A percentile compares a stretch with the other conserved stretches of the same genome.
Evolutionary conservation across 106 monocot species (phyloP).

Genomic region (Platanthera zijinensis): DNA sequence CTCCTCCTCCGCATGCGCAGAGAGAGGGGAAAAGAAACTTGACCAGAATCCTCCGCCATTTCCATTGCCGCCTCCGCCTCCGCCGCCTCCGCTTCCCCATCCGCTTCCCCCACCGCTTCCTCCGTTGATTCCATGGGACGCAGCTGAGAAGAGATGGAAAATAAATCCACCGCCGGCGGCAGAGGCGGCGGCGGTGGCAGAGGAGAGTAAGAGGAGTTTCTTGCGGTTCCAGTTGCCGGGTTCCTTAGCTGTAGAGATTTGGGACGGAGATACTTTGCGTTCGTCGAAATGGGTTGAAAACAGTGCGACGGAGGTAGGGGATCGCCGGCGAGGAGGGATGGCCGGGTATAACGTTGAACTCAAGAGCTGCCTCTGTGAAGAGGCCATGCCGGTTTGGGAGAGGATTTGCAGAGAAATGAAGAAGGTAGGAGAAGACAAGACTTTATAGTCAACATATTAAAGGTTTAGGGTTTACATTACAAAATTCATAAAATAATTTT

Average conservation of each 20-base stretch:
- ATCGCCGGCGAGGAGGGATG: slow-evolving; percentile 1
- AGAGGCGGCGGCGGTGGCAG: slow-evolving; percentile 21
- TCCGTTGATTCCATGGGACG: slow-evolving; percentile 14
- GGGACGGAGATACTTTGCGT: neutral
- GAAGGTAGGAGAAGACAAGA: no score
- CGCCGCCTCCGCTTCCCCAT: slow-evolving; percentile 36
- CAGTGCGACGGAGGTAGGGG: neutral
- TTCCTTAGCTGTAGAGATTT: neutral
- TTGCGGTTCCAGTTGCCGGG: neutral
- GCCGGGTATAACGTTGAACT: neutral
- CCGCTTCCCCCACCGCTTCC: slow-evolving; percentile 29
- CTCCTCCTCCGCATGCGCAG: slow-evolving; percentile 53
- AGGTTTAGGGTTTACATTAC: no score
- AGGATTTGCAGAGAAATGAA: no score
- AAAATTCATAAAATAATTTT: no score
- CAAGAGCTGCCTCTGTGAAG: slow-evolving; percentile 11
- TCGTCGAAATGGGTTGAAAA: neutral
- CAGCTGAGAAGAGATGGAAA: slow-evolving; percentile 14
- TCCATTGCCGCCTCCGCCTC: slow-evolving; percentile 34
- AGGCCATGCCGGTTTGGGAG: neutral
- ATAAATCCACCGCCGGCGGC: slow-evolving; percentile 30
- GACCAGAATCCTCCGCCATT: slow-evolving; percentile 77
- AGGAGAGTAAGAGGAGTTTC: slow-evolving; percentile 20
- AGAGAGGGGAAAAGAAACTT: slow-evolving; percentile 28
- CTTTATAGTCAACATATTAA: no score